Conservation (phyloP, 495 filamentous ascomycete genomes). For the Penicillium simplicissimum region DNA sequence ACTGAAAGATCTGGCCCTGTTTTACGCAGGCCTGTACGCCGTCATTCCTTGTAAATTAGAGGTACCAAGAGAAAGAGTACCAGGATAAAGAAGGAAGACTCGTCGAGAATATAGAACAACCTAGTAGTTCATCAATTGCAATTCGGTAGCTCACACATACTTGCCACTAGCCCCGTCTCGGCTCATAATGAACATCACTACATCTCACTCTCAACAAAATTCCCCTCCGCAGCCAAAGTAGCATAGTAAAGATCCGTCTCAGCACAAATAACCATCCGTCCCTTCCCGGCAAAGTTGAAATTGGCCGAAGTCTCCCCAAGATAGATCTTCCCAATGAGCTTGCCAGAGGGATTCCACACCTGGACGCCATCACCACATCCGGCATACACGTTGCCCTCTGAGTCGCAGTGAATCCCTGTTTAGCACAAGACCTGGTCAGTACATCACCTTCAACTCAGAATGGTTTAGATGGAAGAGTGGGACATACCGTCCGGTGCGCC, state of each 20-base stretch:
- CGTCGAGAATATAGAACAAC: no score
- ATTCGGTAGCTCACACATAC: no score
- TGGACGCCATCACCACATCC: constrained; percentile 49
- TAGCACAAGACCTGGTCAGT: not conserved
- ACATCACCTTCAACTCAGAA: constrained; percentile 5
- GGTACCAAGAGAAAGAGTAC: no score
- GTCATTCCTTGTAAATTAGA: no score
- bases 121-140: no score
- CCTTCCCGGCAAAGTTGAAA: constrained; percentile 58
- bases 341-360: constrained; percentile 42
- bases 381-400: constrained; percentile 45
- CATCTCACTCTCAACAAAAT: constrained; percentile 29
- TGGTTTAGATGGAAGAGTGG: no score
- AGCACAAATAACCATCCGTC: constrained; percentile 50
- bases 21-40: no score
- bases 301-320: constrained; percentile 45
- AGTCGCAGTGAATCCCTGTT: constrained; percentile 46
- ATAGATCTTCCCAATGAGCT: constrained; percentile 52
- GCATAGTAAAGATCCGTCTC: constrained; percentile 53
- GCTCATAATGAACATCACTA: not conserved
- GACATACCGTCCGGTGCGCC: constrained; percentile 39
- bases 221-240: constrained; percentile 47
- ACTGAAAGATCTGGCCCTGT: no score
- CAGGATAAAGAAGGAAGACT: no score
- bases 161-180: no score